These are phyloP conservation scores for Escovopsis sp. DNA, from an alignment of 2,329 filamentous ascomycete genomes.

Conservation along the genomic window DNA sequence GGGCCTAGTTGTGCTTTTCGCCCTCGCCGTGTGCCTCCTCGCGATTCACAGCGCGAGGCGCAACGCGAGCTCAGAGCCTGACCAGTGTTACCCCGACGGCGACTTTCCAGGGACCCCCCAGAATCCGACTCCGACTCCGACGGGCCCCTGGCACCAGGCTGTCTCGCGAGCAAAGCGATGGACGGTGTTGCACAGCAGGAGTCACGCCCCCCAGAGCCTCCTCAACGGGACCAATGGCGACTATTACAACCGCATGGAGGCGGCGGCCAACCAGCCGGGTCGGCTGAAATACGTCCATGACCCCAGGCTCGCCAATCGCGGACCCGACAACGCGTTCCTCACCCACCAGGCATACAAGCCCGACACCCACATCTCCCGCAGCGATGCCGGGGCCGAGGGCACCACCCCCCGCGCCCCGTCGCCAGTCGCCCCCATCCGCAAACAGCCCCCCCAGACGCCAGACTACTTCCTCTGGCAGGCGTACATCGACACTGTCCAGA, in stretches of 20 bases:
- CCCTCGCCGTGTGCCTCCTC: constrained; percentile 29
- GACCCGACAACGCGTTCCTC: constrained; percentile 22
- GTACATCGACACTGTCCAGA: constrained; percentile 21
- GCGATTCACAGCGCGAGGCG: constrained; percentile 33
- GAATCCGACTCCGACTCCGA: constrained; percentile 4
- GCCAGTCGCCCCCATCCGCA: constrained; percentile 3
- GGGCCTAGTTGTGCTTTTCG: constrained; percentile 27
- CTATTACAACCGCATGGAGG: constrained; percentile 26
- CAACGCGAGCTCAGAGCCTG: constrained; percentile 15
- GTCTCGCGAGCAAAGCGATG: constrained; percentile 10
- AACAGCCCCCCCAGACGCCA: constrained; percentile 10
- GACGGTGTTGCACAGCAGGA: not conserved
- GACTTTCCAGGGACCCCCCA: constrained; percentile 8
- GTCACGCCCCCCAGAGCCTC: not conserved
- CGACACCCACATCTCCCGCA: not conserved
- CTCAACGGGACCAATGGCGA: constrained; percentile 19
- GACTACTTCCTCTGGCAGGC: constrained; percentile 22
- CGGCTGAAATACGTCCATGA: constrained; percentile 15
- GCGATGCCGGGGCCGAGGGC: not conserved
- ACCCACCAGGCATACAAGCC: constrained; percentile 32
- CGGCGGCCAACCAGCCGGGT: constrained; percentile 9
- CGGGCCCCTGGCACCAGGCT: constrained; percentile 12
- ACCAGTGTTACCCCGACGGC: constrained; percentile 6
- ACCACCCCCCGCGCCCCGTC: constrained; percentile 2
- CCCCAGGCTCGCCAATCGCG: constrained; percentile 10